phyloP scores from a whole-genome alignment of 179 eudicot species.

The Drosera spatulata region DNA sequence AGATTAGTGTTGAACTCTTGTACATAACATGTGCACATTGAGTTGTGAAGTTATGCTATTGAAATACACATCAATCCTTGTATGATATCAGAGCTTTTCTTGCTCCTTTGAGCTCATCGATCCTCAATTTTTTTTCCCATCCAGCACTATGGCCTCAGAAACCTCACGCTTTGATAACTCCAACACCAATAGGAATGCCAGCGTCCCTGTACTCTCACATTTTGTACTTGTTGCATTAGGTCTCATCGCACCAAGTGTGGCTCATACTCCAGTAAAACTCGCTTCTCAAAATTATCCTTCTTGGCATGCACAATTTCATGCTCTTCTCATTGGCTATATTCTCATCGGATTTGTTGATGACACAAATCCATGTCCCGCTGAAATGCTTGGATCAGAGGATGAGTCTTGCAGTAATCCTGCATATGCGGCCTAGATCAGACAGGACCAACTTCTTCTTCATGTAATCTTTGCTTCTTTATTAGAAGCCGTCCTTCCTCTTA shows the following conservation, averaged over 20 bases:
- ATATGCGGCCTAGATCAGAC: not conserved
- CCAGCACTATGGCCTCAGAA: no score
- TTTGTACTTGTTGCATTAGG: not conserved
- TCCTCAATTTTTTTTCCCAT: no score
- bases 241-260: not conserved
- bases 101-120: no score
- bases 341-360: not conserved
- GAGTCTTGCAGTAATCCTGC: not conserved
- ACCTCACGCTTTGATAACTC: not conserved
- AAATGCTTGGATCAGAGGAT: not conserved
- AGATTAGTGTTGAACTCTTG: no score
- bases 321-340: conserved; percentile 1
- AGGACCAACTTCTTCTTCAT: no score
- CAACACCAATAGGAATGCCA: not conserved
- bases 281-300: not conserved
- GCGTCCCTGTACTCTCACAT: not conserved
- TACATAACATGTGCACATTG: no score
- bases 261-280: not conserved
- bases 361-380: not conserved
- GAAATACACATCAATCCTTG: no score
- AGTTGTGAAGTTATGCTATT: no score
- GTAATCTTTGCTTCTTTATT: no score
- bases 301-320: not conserved
- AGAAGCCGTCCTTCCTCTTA: no score
- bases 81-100: conserved; percentile 2